phyloP scores from a whole-genome alignment of 1,139 yeast species.

The Geotrichum candidum region DNA sequence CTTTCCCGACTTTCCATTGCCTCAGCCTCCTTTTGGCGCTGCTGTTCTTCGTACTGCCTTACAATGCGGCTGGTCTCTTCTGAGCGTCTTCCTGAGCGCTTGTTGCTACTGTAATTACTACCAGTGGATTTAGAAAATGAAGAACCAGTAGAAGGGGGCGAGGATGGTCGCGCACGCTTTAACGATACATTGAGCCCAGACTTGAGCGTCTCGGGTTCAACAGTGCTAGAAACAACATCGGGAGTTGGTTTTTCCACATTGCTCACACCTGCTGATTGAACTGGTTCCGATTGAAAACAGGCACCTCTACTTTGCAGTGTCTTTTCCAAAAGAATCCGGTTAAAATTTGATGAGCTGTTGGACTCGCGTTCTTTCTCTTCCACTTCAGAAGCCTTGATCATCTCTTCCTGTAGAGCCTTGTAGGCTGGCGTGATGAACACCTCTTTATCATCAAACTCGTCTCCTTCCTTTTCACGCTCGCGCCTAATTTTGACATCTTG shows the following conservation, averaged over 20 bases:
- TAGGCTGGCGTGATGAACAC: conserved; percentile 43
- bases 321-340: not conserved
- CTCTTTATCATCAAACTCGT: conserved; percentile 39
- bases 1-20: conserved; percentile 38
- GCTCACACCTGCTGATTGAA: conserved; percentile 14
- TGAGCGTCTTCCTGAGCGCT: conserved; percentile 30
- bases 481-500: conserved; percentile 27
- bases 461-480: conserved; percentile 34
- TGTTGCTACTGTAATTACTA: conserved; percentile 24
- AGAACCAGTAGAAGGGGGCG: conserved; percentile 36
- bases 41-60: conserved; percentile 47
- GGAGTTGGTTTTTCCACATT: not conserved
- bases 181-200: conserved; percentile 28
- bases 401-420: conserved; percentile 35
- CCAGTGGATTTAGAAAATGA: conserved; percentile 24
- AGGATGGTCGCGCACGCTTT: conserved; percentile 29
- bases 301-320: not conserved
- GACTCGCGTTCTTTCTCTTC: conserved; percentile 24
- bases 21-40: conserved; percentile 45
- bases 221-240: not conserved
- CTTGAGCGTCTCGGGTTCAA: conserved; percentile 19
- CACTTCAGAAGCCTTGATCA: conserved; percentile 24
- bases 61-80: conserved; percentile 46
- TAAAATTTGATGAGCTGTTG: conserved; percentile 2
- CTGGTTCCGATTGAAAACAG: conserved; percentile 27